Percentiles rank a stretch among this genome's conserved stretches.
These are phyloP conservation scores for Sphaceloma murrayae DNA, from an alignment of 2,329 filamentous ascomycete species.

Conservation along the genomic window DNA sequence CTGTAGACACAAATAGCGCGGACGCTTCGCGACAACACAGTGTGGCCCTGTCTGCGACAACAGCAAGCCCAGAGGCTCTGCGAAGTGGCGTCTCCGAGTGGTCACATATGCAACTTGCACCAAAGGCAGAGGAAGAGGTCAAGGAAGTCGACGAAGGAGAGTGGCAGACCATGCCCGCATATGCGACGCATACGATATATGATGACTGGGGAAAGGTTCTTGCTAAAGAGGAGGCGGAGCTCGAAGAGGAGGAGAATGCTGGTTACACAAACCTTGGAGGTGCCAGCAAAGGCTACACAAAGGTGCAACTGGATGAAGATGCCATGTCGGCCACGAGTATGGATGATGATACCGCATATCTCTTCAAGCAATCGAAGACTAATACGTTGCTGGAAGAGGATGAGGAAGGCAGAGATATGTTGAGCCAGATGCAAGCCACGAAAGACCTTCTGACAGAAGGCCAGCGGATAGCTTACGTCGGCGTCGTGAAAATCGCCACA, in stretches of 20 bases:
- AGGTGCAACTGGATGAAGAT: slow-evolving; percentile 91
- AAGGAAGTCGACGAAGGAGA: slow-evolving; percentile 54
- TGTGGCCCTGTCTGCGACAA: slow-evolving; percentile 6
- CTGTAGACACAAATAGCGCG: background rate
- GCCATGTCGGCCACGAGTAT: slow-evolving; percentile 87
- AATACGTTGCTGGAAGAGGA: slow-evolving; percentile 56
- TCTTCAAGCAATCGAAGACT: slow-evolving; percentile 62
- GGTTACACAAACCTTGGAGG: slow-evolving; percentile 68
- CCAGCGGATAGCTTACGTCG: slow-evolving; percentile 92
- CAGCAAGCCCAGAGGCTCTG: slow-evolving; percentile 13
- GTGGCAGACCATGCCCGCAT: slow-evolving; percentile 93
- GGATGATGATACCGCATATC: slow-evolving; percentile 93
- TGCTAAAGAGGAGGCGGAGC: slow-evolving; percentile 65
- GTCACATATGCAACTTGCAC: slow-evolving; percentile 63
- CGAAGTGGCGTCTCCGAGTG: slow-evolving; percentile 57
- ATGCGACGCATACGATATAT: slow-evolving; percentile 88
- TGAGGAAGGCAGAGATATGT: slow-evolving; percentile 65
- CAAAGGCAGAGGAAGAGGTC: slow-evolving; percentile 40
- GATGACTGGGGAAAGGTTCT: slow-evolving; percentile 85
- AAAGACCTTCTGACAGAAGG: slow-evolving; percentile 93
- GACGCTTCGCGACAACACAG: slow-evolving; percentile 7
- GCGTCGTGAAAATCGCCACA: slow-evolving; percentile 72
- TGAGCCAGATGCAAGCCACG: slow-evolving; percentile 88
- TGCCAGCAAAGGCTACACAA: slow-evolving; percentile 88
- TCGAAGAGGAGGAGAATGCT: slow-evolving; percentile 57